These are phyloP conservation scores for Mycena citricolor DNA, from an alignment of 1,284 basidiomycete genomes.

Conservation along the genomic window DNA sequence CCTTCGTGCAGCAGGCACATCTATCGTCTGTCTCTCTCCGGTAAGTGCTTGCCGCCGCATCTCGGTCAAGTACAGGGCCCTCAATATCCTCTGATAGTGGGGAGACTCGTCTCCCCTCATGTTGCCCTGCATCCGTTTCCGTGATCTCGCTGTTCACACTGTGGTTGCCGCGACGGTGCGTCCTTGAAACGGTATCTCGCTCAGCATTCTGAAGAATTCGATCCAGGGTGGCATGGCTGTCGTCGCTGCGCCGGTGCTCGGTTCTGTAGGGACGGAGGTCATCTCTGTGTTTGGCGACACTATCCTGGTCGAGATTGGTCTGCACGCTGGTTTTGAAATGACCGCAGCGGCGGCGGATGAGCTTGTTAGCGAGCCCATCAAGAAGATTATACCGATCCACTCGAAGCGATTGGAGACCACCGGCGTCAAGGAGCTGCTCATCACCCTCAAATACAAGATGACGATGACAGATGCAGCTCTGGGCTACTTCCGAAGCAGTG, in stretches of 20 bases:
- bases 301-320: slow-evolving; percentile 54
- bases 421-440: slow-evolving; percentile 52
- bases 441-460: slow-evolving; percentile 63
- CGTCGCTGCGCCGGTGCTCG: slow-evolving; percentile 54
- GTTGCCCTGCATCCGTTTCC: slow-evolving; percentile 65
- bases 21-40: slow-evolving; percentile 60
- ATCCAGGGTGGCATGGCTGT: slow-evolving; percentile 58
- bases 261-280: slow-evolving; percentile 51
- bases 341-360: slow-evolving; percentile 51
- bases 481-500: slow-evolving; percentile 60
- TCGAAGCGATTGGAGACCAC: slow-evolving; percentile 57
- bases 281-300: slow-evolving; percentile 52
- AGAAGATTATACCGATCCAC: slow-evolving; percentile 50
- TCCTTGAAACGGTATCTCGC: slow-evolving; percentile 7
- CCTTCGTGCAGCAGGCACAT: slow-evolving; percentile 58
- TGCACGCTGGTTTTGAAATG: slow-evolving; percentile 55
- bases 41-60: slow-evolving; percentile 36
- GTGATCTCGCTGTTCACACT: slow-evolving; percentile 61
- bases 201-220: background rate
- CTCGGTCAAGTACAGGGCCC: background rate
- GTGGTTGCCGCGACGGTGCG: slow-evolving; percentile 60
- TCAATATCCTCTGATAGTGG: slow-evolving; percentile 41
- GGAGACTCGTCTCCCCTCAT: slow-evolving; percentile 63
- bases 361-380: slow-evolving; percentile 48
- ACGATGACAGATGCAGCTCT: slow-evolving; percentile 57